Evolutionary conservation across 495 filamentous ascomycete species (phyloP).

Genomic region (Hypomontagnella submonticulosa): DNA sequence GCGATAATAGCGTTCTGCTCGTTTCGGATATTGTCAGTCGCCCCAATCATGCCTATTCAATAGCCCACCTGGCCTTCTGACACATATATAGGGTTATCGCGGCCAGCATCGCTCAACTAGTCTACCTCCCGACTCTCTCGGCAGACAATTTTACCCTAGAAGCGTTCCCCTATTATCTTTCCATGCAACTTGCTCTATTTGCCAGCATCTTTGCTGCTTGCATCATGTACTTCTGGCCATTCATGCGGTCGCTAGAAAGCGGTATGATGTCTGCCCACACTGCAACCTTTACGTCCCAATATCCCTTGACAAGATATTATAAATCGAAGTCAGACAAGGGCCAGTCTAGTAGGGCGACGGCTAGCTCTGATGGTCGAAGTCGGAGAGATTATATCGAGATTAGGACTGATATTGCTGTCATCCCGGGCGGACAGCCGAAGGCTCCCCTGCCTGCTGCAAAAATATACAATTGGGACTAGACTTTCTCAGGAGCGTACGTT

Average conservation of each 20-base stretch:
- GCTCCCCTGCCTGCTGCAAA: no score
- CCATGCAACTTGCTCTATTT: conserved; percentile 23
- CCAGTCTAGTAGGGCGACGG: not conserved
- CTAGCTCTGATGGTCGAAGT: not conserved
- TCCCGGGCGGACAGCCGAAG: not conserved
- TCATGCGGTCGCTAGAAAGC: conserved; percentile 31
- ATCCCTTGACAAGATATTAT: not conserved
- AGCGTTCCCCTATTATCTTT: conserved; percentile 30
- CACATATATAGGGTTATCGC: conserved; percentile 13
- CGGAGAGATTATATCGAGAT: conserved; percentile 14
- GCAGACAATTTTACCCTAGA: conserved; percentile 23
- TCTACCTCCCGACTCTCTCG: conserved; percentile 21
- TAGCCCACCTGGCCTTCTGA: no score
- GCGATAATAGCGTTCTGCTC: no score
- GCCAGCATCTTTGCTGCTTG: conserved; percentile 17
- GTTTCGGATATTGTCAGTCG: no score
- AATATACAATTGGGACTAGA: no score
- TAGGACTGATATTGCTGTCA: conserved; percentile 4
- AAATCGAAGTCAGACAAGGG: not conserved
- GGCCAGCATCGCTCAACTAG: conserved; percentile 20
- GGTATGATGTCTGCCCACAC: conserved; percentile 27
- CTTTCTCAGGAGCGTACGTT: no score
- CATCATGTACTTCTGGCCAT: conserved; percentile 34
- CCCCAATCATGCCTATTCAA: no score
- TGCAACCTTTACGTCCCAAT: conserved; percentile 1